Conservation (phyloP, 495 filamentous ascomycete genomes). For the Melanomma pulvis-pyrius region DNA sequence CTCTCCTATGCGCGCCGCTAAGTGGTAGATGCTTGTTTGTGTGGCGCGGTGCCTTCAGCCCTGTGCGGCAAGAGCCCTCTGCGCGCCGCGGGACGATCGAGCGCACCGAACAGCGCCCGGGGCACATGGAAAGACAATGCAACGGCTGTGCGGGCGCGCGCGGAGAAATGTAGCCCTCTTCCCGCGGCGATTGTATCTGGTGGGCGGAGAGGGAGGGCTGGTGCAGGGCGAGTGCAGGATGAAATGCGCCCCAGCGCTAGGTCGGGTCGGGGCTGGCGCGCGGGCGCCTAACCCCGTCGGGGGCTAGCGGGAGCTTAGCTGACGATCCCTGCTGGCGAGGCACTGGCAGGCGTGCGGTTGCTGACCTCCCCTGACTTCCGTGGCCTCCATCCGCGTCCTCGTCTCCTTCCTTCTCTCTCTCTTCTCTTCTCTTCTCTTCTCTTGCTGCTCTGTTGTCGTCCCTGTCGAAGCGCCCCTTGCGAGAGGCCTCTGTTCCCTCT, state of each 20-base stretch:
- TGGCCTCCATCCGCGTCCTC: neutral
- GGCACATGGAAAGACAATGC: too few species aligned
- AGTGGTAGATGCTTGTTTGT: too few species aligned
- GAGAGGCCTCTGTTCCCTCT: neutral
- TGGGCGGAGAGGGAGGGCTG: too few species aligned
- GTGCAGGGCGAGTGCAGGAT: too few species aligned
- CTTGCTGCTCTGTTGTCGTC: neutral
- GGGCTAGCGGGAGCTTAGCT: neutral
- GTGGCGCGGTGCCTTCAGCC: too few species aligned
- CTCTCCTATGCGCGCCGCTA: too few species aligned
- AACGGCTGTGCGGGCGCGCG: too few species aligned
- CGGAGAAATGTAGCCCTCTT: too few species aligned
- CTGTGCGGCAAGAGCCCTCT: too few species aligned
- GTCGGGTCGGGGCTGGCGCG: neutral
- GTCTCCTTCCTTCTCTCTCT: neutral
- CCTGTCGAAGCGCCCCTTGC: neutral
- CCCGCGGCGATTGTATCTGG: too few species aligned
- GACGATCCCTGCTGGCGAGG: neutral
- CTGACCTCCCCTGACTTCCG: conserved; percentile 3
- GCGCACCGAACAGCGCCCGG: too few species aligned
- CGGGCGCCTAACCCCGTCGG: neutral
- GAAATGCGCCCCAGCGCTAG: neutral
- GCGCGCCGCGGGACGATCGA: too few species aligned
- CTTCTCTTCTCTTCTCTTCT: neutral
- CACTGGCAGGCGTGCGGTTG: neutral